These are phyloP conservation scores for Calocybe indica DNA, from an alignment of 768 basidiomycete species.

Conservation along the genomic window DNA sequence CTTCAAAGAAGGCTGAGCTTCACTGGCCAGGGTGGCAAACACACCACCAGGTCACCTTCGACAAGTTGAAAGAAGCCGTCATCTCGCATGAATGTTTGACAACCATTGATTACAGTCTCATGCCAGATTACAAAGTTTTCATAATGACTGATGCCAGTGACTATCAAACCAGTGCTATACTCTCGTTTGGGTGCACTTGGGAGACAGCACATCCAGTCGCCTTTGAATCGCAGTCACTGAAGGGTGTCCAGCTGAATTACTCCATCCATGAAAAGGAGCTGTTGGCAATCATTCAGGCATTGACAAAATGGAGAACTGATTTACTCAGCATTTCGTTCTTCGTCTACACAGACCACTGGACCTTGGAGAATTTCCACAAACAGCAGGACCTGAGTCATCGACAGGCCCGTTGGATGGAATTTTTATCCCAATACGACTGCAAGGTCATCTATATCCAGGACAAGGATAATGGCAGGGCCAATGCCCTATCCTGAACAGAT, in stretches of 20 bases:
- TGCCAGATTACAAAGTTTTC: neutral
- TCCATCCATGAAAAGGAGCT: constrained; percentile 26
- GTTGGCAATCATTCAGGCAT: constrained; percentile 24
- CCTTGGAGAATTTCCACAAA: constrained; percentile 21
- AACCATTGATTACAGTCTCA: no score
- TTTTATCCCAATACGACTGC: constrained; percentile 27
- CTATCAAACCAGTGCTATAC: constrained; percentile 6
- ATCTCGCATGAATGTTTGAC: no score
- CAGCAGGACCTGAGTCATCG: constrained; percentile 21
- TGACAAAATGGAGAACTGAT: constrained; percentile 20
- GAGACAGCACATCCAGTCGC: constrained; percentile 5
- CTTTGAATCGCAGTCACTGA: constrained; percentile 3
- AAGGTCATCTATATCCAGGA: constrained; percentile 26
- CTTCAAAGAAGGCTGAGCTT: neutral
- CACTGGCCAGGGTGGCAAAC: constrained; percentile 15
- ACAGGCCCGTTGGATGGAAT: constrained; percentile 27
- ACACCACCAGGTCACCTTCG: constrained; percentile 15
- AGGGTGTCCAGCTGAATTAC: constrained; percentile 5
- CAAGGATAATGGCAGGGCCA: constrained; percentile 22
- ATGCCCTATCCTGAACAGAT: no score
- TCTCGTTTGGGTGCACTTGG: constrained; percentile 6
- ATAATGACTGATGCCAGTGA: constrained; percentile 8
- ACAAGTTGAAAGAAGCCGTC: no score
- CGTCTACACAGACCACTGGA: constrained; percentile 32
- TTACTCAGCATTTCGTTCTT: constrained; percentile 13